Conservation (phyloP, 345 rosid genomes). For the Cochlearia excelsa region DNA sequence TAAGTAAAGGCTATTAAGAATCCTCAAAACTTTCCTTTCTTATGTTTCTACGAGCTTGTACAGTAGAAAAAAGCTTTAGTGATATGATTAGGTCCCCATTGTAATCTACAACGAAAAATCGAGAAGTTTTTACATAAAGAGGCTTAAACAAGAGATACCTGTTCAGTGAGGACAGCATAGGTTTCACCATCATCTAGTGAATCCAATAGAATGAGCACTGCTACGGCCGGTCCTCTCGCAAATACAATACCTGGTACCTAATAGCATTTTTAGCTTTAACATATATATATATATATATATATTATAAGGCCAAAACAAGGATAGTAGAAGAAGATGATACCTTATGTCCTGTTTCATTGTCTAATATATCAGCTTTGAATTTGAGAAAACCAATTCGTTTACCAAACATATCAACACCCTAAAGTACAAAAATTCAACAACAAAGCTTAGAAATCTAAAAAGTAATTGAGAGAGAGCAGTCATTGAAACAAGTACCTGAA, state of each 20-base stretch:
- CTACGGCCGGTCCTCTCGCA: constrained; percentile 88
- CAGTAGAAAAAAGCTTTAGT: too few relatives aligned
- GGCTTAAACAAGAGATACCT: constrained; percentile 40
- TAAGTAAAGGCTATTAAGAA: too few relatives aligned
- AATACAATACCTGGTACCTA: constrained; percentile 98
- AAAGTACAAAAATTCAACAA: background rate
- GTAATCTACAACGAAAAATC: too few relatives aligned
- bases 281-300: too few relatives aligned
- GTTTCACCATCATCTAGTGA: constrained; percentile 48
- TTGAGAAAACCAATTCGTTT: constrained; percentile 74
- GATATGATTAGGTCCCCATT: too few relatives aligned
- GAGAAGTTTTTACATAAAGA: too few relatives aligned
- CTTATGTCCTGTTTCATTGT: constrained; percentile 62
- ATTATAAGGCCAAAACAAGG: background rate
- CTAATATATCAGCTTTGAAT: constrained; percentile 72
- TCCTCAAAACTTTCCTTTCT: too few relatives aligned
- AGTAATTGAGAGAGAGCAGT: too few relatives aligned
- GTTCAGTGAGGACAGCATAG: constrained; percentile 88
- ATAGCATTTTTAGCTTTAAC: constrained; percentile 20
- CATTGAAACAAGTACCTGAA: constrained; percentile 49
- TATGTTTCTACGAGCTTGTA: too few relatives aligned
- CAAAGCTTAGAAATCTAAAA: too few relatives aligned
- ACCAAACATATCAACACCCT: constrained; percentile 97
- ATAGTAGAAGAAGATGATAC: constrained; percentile 30
- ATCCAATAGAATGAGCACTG: constrained; percentile 78